Evolutionary conservation across 768 basidiomycete genomes (phyloP).

Genomic region (Clitopilus hobsonii): DNA sequence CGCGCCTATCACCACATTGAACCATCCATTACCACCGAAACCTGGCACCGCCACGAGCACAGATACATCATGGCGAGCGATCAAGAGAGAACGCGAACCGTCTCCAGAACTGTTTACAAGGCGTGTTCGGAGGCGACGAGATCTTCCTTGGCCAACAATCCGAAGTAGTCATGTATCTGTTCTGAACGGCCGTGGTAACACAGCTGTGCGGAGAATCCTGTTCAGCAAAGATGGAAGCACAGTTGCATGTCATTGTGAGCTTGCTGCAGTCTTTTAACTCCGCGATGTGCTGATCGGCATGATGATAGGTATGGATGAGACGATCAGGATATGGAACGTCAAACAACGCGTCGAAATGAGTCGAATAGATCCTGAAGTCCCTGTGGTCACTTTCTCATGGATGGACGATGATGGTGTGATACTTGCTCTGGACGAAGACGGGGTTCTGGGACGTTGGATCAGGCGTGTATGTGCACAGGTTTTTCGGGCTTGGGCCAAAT

Average conservation of each 20-base stretch:
- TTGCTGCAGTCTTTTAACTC: background rate
- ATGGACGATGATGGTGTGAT: conserved; percentile 54
- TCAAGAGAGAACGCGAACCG: conserved; percentile 33
- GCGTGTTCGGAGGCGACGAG: conserved; percentile 26
- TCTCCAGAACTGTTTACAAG: conserved; percentile 12
- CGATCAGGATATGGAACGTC: conserved; percentile 63
- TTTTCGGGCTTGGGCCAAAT: background rate
- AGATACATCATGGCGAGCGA: conserved; percentile 17
- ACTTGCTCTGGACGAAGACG: conserved; percentile 53
- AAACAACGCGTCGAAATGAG: conserved; percentile 45
- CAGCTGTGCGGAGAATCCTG: conserved; percentile 41
- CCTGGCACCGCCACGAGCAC: conserved; percentile 11
- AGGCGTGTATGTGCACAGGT: conserved; percentile 34
- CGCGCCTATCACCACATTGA: conserved; percentile 6
- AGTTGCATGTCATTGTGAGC: conserved; percentile 57
- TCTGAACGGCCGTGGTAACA: conserved; percentile 42
- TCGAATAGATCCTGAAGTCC: conserved; percentile 47
- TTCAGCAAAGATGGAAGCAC: conserved; percentile 50
- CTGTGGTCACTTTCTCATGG: conserved; percentile 50
- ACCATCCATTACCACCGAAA: conserved; percentile 28
- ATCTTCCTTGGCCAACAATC: conserved; percentile 45
- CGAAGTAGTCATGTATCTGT: conserved; percentile 28
- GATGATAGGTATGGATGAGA: conserved; percentile 42
- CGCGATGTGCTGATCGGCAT: background rate
- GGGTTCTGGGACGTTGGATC: conserved; percentile 56